Evolutionary conservation across 495 filamentous ascomycete genomes (phyloP), one percentile per base, ranked within the genome.

Genomic region (Aspergillus nanangensis): DNA sequence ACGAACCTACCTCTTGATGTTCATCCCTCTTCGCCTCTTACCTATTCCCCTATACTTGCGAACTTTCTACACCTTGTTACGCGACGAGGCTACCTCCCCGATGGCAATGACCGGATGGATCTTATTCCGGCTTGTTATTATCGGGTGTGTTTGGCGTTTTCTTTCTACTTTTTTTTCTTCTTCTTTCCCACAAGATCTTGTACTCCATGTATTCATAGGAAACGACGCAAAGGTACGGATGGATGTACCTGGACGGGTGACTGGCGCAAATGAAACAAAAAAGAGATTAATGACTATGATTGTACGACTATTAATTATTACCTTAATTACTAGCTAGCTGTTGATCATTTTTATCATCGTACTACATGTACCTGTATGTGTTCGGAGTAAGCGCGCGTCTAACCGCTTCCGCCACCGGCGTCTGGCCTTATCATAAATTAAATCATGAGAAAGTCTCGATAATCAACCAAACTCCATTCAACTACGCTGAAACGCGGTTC

Each of bases 271-370:
- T 54, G 41, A 53, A 46, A 41, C 23, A 25, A 42, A 48, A 52
- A 50, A 57, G 43, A 50, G 53, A 50, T 58, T 45, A 56, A 63
- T 51, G 55, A 56, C 58, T 46, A 70, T 58, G 60, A 63, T 48
- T 67, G 64, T 67, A 66, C 56, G 63, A 66, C 55, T 65, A 66
- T 53, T 59, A n/a, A n/a, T n/a, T n/a, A n/a, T n/a, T n/a, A n/a
- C n/a, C 20, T 32, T 4, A 32, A 2, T 4, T 10, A 11, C 10
- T 32, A 32, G 29, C 1, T 32, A 32, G 29, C n/a, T n/a, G n/a
- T n/a, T n/a, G n/a, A n/a, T n/a, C n/a, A n/a, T n/a, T n/a, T n/a
- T n/a, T n/a, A n/a, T n/a, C n/a, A n/a, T n/a, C n/a, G n/a, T n/a
- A n/a, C n/a, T n/a, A 29, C 5, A 11, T 29, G 25, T 29, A 29